Conservation (phyloP, 202 grass and related monocot genomes). For the Carex sylvatica region DNA sequence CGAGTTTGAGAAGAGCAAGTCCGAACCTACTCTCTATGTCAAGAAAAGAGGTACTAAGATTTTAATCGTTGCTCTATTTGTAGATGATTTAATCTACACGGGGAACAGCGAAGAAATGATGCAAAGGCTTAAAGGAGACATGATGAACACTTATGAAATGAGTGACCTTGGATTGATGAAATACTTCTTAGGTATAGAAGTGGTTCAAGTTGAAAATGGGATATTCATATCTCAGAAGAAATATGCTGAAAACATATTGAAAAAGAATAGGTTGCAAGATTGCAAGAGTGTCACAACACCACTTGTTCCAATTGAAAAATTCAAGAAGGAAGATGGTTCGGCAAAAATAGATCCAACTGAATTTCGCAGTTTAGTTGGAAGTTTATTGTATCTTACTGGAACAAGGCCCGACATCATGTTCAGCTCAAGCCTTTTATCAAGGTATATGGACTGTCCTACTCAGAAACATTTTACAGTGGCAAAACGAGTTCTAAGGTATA, state of each 20-base stretch:
- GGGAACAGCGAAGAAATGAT: background rate
- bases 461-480: background rate
- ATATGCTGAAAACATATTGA: background rate
- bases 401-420: background rate
- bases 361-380: background rate
- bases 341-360: background rate
- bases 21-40: background rate
- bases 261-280: background rate
- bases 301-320: background rate
- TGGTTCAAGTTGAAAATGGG: background rate
- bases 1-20: conserved; percentile 3
- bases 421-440: background rate
- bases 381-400: background rate
- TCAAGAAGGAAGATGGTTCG: background rate
- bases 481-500: background rate
- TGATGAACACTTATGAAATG: background rate
- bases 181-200: background rate
- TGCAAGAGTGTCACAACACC: background rate
- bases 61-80: conserved; percentile 17
- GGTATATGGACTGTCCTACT: background rate
- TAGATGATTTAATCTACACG: conserved; percentile 28
- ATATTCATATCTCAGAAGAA: background rate
- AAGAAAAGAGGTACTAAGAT: background rate
- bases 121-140: background rate
- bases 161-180: background rate